phyloP scores from a whole-genome alignment of 2,329 filamentous ascomycete species.

The Claviceps humidiphila region DNA sequence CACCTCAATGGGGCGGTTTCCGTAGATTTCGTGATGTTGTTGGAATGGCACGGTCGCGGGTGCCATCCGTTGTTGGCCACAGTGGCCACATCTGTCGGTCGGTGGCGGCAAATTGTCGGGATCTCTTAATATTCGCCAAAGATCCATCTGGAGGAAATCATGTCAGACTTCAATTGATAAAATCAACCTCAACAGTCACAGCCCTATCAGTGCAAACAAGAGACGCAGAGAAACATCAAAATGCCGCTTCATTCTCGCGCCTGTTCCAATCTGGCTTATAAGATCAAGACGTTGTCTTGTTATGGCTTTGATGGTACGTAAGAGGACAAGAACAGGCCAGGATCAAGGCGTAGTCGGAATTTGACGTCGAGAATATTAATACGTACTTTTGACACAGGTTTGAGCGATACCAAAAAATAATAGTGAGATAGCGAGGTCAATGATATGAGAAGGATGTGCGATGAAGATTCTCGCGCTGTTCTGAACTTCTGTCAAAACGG shows the following conservation, averaged over 20 bases:
- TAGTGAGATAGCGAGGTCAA: too few relatives aligned
- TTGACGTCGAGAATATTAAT: not conserved
- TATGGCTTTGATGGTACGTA: not conserved
- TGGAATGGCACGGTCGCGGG: too few relatives aligned
- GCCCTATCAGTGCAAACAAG: slow-evolving; percentile 2
- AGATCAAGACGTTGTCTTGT: not conserved
- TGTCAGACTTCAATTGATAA: slow-evolving; percentile 19
- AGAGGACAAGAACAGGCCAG: not conserved
- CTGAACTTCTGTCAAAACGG: not conserved
- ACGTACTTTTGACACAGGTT: not conserved
- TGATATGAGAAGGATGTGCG: not conserved
- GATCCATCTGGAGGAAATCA: slow-evolving; percentile 19
- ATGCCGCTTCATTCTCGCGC: not conserved
- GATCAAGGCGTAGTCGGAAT: not conserved
- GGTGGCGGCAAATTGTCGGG: too few relatives aligned
- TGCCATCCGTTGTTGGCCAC: too few relatives aligned
- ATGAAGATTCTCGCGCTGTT: not conserved
- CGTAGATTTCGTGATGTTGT: too few relatives aligned
- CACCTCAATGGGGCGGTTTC: too few relatives aligned
- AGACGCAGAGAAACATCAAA: slow-evolving; percentile 1
- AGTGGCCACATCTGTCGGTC: too few relatives aligned
- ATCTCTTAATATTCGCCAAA: not conserved
- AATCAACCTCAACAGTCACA: slow-evolving; percentile 23
- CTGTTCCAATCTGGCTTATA: not conserved
- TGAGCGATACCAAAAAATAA: too few relatives aligned